Evolutionary conservation across 148 eudicot genomes (phyloP).

Genomic region (Drosera capensis): DNA sequence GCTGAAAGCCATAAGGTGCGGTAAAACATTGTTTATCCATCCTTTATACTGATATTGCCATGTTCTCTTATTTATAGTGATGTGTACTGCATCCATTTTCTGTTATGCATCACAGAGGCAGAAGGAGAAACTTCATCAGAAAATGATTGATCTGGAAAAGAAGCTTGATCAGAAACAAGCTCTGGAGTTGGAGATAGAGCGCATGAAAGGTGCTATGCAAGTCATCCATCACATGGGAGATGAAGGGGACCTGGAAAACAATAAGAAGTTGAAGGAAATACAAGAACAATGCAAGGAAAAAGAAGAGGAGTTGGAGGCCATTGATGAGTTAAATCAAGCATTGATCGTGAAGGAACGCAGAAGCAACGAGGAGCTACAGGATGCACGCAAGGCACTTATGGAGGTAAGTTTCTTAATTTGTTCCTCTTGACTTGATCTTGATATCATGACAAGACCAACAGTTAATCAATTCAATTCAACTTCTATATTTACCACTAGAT

Average conservation of each 20-base stretch:
- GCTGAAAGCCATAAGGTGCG: constrained; percentile 58
- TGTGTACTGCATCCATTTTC: too few relatives aligned
- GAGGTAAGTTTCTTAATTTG: neutral
- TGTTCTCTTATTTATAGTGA: too few relatives aligned
- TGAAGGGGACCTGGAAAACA: constrained; percentile 27
- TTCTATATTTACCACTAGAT: too few relatives aligned
- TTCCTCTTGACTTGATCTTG: neutral
- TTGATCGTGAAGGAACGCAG: constrained; percentile 17
- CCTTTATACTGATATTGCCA: too few relatives aligned
- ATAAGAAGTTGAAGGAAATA: constrained; percentile 31
- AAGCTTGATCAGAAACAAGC: constrained; percentile 72
- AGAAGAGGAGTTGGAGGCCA: constrained; percentile 36
- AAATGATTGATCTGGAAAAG: constrained; percentile 41
- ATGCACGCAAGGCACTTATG: neutral
- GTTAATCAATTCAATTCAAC: neutral
- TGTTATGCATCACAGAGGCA: constrained; percentile 25
- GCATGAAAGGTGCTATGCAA: constrained; percentile 44
- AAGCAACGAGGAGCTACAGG: neutral
- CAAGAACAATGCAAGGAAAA: constrained; percentile 40
- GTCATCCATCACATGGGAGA: constrained; percentile 47
- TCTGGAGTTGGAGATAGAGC: constrained; percentile 53
- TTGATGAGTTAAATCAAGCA: constrained; percentile 42
- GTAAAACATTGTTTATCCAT: too few relatives aligned
- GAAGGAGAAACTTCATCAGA: constrained; percentile 46
- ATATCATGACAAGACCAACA: neutral